Evolutionary conservation across 257 asterid species (phyloP).

Genomic region (Scutellaria galericulata): DNA sequence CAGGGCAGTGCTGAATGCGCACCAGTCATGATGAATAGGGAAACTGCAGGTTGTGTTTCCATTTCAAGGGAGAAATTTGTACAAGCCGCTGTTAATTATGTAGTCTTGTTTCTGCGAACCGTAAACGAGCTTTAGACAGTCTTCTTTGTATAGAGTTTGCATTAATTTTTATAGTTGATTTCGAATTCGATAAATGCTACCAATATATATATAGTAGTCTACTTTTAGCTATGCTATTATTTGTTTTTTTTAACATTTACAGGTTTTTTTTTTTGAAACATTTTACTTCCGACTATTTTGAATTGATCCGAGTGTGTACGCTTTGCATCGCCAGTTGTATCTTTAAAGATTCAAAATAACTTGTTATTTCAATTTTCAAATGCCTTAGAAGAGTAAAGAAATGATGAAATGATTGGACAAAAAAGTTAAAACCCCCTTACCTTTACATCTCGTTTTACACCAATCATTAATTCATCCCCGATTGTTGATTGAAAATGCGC

Average conservation of each 20-base stretch:
- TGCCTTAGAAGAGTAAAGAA: too few relatives aligned
- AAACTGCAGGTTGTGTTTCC: conserved; percentile 22
- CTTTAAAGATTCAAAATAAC: too few relatives aligned
- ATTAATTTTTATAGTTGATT: conserved; percentile 20
- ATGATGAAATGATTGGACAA: too few relatives aligned
- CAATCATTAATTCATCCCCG: too few relatives aligned
- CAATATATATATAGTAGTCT: conserved; percentile 20
- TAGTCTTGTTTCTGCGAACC: conserved; percentile 32
- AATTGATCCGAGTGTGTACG: neutral
- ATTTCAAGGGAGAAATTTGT: conserved; percentile 30
- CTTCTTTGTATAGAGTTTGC: conserved; percentile 44
- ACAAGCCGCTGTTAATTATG: conserved; percentile 36
- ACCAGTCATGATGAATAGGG: conserved; percentile 53
- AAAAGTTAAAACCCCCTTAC: too few relatives aligned
- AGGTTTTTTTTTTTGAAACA: neutral
- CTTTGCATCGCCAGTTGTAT: too few relatives aligned
- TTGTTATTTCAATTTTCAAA: too few relatives aligned
- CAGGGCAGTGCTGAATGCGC: conserved; percentile 74
- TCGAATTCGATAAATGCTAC: conserved; percentile 13
- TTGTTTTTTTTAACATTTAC: neutral
- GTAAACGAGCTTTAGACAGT: conserved; percentile 28
- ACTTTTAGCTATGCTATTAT: neutral
- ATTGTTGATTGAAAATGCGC: too few relatives aligned
- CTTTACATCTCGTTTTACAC: too few relatives aligned
- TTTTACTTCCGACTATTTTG: neutral